A percentile compares a stretch with the other conserved stretches of the same genome.
These are phyloP conservation scores for Keqinozyma sinolaborantium DNA, from an alignment of 1,139 yeast genomes.

Conservation along the genomic window DNA sequence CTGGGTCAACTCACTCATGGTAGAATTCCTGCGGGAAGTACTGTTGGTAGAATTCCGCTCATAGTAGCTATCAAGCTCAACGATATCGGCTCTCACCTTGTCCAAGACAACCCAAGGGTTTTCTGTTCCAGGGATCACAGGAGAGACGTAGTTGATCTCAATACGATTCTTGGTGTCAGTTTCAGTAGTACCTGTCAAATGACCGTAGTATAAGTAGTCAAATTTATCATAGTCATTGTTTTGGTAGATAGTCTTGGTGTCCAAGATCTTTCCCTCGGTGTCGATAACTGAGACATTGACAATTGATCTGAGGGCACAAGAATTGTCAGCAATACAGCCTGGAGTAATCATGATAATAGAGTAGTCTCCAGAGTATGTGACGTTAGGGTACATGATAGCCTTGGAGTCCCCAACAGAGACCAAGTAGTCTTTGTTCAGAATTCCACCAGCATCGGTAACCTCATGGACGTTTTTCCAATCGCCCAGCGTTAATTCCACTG, in stretches of 20 bases:
- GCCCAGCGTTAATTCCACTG: conserved; percentile 31
- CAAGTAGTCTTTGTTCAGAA: conserved; percentile 24
- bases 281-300: conserved; percentile 70
- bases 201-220: conserved; percentile 73
- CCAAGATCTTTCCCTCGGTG: conserved; percentile 41
- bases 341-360: conserved; percentile 76
- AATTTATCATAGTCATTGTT: conserved; percentile 78
- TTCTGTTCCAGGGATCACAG: conserved; percentile 22
- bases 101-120: conserved; percentile 67
- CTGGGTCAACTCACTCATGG: conserved; percentile 19
- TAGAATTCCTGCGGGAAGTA: conserved; percentile 16
- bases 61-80: conserved; percentile 44
- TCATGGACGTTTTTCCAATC: conserved; percentile 27
- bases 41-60: conserved; percentile 27
- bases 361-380: conserved; percentile 73
- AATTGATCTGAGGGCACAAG: conserved; percentile 70
- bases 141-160: conserved; percentile 35
- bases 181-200: conserved; percentile 46
- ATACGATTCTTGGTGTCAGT: conserved; percentile 47
- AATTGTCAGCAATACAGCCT: conserved; percentile 69
- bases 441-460: conserved; percentile 21
- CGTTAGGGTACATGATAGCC: conserved; percentile 61
- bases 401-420: conserved; percentile 30
- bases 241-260: conserved; percentile 56
- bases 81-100: conserved; percentile 54